Evolutionary conservation across 2,329 filamentous ascomycete species (phyloP).

Genomic region (Lachnellula subtilissima): DNA sequence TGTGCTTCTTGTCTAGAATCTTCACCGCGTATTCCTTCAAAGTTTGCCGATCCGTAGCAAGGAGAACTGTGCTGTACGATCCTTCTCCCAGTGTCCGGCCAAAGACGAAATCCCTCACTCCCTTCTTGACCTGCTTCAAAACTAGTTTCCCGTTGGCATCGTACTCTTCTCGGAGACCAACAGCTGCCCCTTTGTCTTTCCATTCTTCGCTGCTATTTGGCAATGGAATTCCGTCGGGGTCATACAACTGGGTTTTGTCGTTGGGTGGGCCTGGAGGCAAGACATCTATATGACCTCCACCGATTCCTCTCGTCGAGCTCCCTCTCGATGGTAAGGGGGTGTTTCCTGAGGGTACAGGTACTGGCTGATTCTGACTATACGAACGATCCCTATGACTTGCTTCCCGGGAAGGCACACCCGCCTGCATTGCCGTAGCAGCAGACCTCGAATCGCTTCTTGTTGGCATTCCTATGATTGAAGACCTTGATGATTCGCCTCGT

Average conservation of each 20-base stretch:
- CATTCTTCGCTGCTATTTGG: constrained; percentile 77
- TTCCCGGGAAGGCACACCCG: constrained; percentile 61
- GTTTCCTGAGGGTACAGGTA: constrained; percentile 41
- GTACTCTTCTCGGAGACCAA: constrained; percentile 74
- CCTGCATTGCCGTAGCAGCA: constrained; percentile 52
- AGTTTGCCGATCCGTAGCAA: constrained; percentile 89
- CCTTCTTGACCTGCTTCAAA: constrained; percentile 85
- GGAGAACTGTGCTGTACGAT: constrained; percentile 93
- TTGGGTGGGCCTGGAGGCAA: constrained; percentile 22
- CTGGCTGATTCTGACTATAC: constrained; percentile 56
- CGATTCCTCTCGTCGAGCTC: constrained; percentile 64
- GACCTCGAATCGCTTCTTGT: constrained; percentile 60
- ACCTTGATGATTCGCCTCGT: constrained; percentile 53
- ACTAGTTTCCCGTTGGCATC: constrained; percentile 81
- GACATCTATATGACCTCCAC: constrained; percentile 45
- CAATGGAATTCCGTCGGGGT: constrained; percentile 51
- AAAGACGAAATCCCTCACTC: constrained; percentile 94
- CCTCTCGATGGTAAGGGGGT: constrained; percentile 68
- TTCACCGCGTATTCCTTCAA: constrained; percentile 97
- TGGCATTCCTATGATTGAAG: constrained; percentile 49
- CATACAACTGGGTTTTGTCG: constrained; percentile 42
- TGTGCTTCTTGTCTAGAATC: constrained; percentile 95
- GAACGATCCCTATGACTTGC: constrained; percentile 63
- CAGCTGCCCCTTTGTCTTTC: constrained; percentile 91
- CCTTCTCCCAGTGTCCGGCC: constrained; percentile 87